Evolutionary conservation across 805 yeast species (phyloP), one percentile per base, ranked within the genome.

Genomic region (Wickerhamiella parazyma): DNA sequence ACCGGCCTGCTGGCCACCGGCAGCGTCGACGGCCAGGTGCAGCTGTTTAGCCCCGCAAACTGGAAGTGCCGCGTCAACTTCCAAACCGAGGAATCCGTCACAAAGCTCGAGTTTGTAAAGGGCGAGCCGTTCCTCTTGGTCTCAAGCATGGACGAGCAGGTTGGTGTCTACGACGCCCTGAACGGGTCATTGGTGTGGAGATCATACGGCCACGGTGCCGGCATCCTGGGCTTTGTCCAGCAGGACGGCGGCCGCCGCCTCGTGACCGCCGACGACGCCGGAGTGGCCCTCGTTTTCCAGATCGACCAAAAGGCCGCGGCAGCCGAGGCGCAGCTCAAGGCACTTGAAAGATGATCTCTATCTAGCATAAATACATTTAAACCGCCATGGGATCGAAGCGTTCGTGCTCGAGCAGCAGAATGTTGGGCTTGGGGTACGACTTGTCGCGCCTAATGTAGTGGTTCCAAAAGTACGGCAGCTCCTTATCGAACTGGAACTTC

Each of bases 211-310:
- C 98, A 91, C 61, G 81, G 80, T 62, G 82, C 83, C 81, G 97
- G 97, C 49, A 78, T 91, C 16, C 70, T 91, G 50, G 96, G 85
- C 55, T 89, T 91, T 58, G 76, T 80, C 16, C 57, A 79, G 35
- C 73, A 76, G 45, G 76, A 74, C 33, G 64, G 72, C 37, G 89
- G 85, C 21, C 69, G 71, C 41, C 77, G 78, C 58, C 56, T 91
- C 36, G 71, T 86, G 29, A 84, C 96, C 17, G 98, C 95, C 11
- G 96, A 96, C 50, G 98, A 91, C 60, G 98, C 91, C 62, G 95
- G 95, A 52, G 95, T 91, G 25, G 75, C 93, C 10, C 67, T 89
- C 50, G 73, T 89, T 9, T 86, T 76, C 53, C 67, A 69, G 18
- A 33, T 42, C 26, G 42, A 39, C 11, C 38, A 19, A 11, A 14